These are phyloP conservation scores for Metroxylon sagu DNA, from an alignment of 176 grass and related monocot genomes.

Conservation along the genomic window DNA sequence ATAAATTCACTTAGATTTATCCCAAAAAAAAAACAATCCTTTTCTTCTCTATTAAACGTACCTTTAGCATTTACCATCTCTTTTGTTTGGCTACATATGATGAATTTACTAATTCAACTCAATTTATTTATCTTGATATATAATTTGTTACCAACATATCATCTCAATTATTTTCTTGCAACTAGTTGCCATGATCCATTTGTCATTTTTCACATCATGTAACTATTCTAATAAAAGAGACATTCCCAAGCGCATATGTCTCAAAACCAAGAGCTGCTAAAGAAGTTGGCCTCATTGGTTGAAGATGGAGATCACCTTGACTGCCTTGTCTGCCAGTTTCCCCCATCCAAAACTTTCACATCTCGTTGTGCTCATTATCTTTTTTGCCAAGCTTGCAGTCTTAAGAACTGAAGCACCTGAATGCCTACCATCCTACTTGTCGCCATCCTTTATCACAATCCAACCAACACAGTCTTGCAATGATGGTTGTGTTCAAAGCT, in stretches of 20 bases:
- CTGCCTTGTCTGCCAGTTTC: slow-evolving; percentile 80
- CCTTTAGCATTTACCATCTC: no score
- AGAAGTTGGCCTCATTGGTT: slow-evolving; percentile 81
- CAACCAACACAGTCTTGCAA: slow-evolving; percentile 38
- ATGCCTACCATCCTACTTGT: slow-evolving; percentile 75
- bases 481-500: slow-evolving; percentile 31
- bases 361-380: slow-evolving; percentile 69
- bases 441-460: slow-evolving; percentile 61
- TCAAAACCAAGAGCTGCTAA: slow-evolving; percentile 63
- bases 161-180: no score
- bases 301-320: slow-evolving; percentile 93
- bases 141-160: no score
- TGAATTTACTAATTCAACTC: no score
- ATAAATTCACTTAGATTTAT: no score
- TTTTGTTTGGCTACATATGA: no score
- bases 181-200: no score
- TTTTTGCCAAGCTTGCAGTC: slow-evolving; percentile 78
- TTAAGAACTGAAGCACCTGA: slow-evolving; percentile 63
- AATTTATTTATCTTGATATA: no score
- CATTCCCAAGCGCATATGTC: slow-evolving; percentile 47
- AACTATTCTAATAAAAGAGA: slow-evolving; percentile 12
- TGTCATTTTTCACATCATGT: neutral
- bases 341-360: slow-evolving; percentile 66
- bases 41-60: no score
- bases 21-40: no score